Conservation (phyloP, 345 rosid species). For the Orychophragmus violaceus region DNA sequence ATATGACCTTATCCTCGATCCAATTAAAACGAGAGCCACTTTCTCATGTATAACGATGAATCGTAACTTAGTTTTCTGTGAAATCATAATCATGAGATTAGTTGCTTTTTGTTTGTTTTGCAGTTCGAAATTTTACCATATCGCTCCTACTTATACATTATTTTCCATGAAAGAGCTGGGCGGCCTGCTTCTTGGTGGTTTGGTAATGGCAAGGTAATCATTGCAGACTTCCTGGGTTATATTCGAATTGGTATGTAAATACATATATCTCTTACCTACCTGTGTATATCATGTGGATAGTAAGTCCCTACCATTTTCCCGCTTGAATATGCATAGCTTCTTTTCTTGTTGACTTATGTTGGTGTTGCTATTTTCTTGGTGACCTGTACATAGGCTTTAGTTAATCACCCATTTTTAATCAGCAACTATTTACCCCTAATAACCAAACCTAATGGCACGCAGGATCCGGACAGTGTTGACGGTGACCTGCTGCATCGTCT, state of each 20-base stretch:
- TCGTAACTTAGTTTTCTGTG: not conserved
- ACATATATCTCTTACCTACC: not conserved
- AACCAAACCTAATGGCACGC: no score
- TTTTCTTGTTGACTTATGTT: no score
- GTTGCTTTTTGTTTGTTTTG: conserved; percentile 6
- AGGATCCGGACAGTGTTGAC: no score
- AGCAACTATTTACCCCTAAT: no score
- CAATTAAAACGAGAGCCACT: no score
- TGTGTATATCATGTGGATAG: conserved; percentile 37
- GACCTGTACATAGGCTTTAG: no score
- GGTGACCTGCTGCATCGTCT: no score
- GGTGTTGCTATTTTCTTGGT: no score
- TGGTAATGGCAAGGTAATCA: conserved; percentile 71
- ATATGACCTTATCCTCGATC: no score
- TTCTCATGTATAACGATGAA: not conserved
- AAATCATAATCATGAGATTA: not conserved
- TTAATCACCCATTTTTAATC: no score
- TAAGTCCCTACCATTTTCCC: no score
- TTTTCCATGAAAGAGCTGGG: conserved; percentile 76
- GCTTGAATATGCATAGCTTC: no score
- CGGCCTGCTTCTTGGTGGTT: conserved; percentile 78
- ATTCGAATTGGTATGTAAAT: not conserved
- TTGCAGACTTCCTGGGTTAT: not conserved
- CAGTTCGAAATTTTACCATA: conserved; percentile 97
- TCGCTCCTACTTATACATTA: conserved; percentile 75